Conservation (phyloP, 2,329 filamentous ascomycete genomes). For the Aspergillus nomiae region DNA sequence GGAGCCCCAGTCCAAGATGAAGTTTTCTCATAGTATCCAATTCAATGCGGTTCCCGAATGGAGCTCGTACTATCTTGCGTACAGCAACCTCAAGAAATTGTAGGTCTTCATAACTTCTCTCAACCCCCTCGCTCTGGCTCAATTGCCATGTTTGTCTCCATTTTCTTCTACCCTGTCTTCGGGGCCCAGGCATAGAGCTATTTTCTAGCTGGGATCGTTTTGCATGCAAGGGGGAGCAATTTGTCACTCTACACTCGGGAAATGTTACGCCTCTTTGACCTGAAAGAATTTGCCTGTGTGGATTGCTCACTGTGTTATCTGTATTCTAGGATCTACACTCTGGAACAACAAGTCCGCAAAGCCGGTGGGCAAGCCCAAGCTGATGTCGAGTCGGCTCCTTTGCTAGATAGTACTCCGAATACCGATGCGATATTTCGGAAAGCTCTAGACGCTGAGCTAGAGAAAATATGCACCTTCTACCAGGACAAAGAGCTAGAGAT, state of each 20-base stretch:
- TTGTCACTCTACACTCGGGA: conserved; percentile 9
- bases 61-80: conserved; percentile 97
- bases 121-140: background rate
- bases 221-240: background rate
- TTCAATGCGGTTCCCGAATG: conserved; percentile 99
- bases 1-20: conserved; percentile 81
- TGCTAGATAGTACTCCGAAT: conserved; percentile 68
- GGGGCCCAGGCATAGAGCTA: background rate
- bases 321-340: conserved; percentile 76
- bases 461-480: conserved; percentile 93
- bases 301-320: conserved; percentile 6
- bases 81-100: conserved; percentile 99
- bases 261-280: conserved; percentile 5
- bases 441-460: conserved; percentile 82
- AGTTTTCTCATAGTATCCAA: conserved; percentile 99
- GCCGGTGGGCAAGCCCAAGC: conserved; percentile 51
- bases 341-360: conserved; percentile 81
- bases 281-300: conserved; percentile 1
- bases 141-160: background rate
- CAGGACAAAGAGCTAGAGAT: conserved; percentile 86
- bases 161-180: background rate
- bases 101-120: conserved; percentile 49
- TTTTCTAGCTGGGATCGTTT: background rate
- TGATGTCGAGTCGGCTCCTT: conserved; percentile 82
- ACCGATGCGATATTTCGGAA: conserved; percentile 80